These are phyloP conservation scores for Starmerella cellae DNA, from an alignment of 805 yeast genomes.

Conservation along the genomic window DNA sequence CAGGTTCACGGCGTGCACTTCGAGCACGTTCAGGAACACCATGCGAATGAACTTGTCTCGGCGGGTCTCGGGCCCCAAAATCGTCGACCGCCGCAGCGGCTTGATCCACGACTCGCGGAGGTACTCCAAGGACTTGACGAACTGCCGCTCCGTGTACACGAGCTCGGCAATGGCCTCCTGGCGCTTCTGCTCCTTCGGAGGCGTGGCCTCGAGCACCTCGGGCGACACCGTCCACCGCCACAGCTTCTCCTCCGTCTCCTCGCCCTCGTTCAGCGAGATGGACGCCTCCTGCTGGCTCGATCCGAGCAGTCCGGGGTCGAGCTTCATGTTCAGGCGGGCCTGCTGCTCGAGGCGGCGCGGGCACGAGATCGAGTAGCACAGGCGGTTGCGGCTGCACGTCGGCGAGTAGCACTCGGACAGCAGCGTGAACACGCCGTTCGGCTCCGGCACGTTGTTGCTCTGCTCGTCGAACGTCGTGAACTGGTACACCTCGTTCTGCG, in stretches of 20 bases:
- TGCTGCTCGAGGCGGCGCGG: conserved; percentile 93
- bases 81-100: conserved; percentile 74
- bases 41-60: conserved; percentile 83
- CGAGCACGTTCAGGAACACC: conserved; percentile 81
- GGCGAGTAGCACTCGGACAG: conserved; percentile 94
- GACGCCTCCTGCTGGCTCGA: conserved; percentile 38
- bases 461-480: conserved; percentile 30
- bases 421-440: conserved; percentile 85
- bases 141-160: conserved; percentile 85
- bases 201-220: conserved; percentile 60
- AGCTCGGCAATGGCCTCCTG: conserved; percentile 94
- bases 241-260: conserved; percentile 50
- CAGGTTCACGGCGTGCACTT: conserved; percentile 69
- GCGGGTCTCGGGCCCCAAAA: conserved; percentile 77
- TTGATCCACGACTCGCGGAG: conserved; percentile 87
- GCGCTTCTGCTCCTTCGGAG: conserved; percentile 75
- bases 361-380: conserved; percentile 92
- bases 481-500: conserved; percentile 74
- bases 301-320: conserved; percentile 70
- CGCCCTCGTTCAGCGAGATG: conserved; percentile 38
- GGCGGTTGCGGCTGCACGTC: conserved; percentile 74
- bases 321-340: conserved; percentile 76
- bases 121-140: conserved; percentile 86
- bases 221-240: conserved; percentile 91
- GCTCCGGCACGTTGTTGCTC: conserved; percentile 25